Evolutionary conservation across 148 eudicot genomes (phyloP).

Genomic region (Hydrangea macrophylla): DNA sequence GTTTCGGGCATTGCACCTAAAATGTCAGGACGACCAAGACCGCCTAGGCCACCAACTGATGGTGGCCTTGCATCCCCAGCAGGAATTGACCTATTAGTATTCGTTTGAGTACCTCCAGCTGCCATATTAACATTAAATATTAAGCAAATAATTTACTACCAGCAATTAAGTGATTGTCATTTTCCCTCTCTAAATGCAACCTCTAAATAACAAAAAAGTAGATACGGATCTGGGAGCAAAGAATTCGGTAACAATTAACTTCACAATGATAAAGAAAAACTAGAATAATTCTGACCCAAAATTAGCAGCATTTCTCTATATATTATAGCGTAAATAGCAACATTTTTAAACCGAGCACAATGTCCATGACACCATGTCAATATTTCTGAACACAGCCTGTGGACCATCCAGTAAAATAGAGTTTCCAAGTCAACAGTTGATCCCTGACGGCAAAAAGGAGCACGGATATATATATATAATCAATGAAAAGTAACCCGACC

Average conservation of each 20-base stretch:
- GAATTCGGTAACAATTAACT: background rate
- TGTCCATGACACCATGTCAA: no score
- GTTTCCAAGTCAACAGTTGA: no score
- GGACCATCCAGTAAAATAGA: no score
- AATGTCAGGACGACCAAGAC: slow-evolving; percentile 30
- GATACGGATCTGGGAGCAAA: background rate
- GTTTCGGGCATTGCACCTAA: slow-evolving; percentile 30
- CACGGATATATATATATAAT: no score
- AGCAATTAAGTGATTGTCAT: background rate
- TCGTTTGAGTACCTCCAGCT: slow-evolving; percentile 27
- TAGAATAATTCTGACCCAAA: background rate
- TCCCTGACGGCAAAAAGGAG: no score
- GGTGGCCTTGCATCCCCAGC: slow-evolving; percentile 29
- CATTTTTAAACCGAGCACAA: no score
- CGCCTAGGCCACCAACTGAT: slow-evolving; percentile 26
- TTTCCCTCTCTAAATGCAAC: background rate
- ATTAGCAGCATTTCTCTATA: no score
- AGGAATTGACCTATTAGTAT: slow-evolving; percentile 25
- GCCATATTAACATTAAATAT: slow-evolving; percentile 9
- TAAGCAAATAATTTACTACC: background rate
- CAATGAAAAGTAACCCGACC: no score
- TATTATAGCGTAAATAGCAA: no score
- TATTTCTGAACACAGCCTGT: no score
- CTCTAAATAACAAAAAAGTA: background rate
- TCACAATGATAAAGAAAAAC: no score